Evolutionary conservation across 805 yeast genomes (phyloP).

Genomic region (Vanderwaltozyma polyspora): DNA sequence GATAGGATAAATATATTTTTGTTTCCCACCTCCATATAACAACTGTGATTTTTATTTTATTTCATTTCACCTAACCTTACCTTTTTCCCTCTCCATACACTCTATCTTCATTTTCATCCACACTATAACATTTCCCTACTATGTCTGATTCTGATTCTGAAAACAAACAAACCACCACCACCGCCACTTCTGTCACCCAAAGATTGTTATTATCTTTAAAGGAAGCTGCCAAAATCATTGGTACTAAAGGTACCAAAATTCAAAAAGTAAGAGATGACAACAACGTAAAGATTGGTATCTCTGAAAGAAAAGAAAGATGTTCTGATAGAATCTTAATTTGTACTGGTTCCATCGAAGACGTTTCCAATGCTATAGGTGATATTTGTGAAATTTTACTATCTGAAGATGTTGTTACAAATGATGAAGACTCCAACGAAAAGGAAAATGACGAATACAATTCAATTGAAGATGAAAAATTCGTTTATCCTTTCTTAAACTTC

Average conservation of each 20-base stretch:
- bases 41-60: too few species aligned
- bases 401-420: constrained; percentile 6
- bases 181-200: constrained; percentile 9
- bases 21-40: too few species aligned
- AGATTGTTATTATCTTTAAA: constrained; percentile 62
- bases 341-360: constrained; percentile 58
- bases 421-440: constrained; percentile 2
- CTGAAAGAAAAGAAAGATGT: constrained; percentile 68
- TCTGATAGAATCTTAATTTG: constrained; percentile 76
- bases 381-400: constrained; percentile 41
- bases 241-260: constrained; percentile 71
- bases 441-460: not conserved
- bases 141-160: too few species aligned
- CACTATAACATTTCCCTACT: too few species aligned
- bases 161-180: too few species aligned
- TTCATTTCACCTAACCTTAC: too few species aligned
- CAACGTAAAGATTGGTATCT: constrained; percentile 75
- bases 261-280: constrained; percentile 65
- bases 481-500: constrained; percentile 30
- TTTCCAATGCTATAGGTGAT: constrained; percentile 57
- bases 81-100: too few species aligned
- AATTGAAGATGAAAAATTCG: constrained; percentile 37
- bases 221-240: constrained; percentile 86
- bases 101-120: too few species aligned
- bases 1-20: too few species aligned